These are phyloP conservation scores for Panicum hallii DNA, from an alignment of 202 grass and related monocot species.

Conservation along the genomic window DNA sequence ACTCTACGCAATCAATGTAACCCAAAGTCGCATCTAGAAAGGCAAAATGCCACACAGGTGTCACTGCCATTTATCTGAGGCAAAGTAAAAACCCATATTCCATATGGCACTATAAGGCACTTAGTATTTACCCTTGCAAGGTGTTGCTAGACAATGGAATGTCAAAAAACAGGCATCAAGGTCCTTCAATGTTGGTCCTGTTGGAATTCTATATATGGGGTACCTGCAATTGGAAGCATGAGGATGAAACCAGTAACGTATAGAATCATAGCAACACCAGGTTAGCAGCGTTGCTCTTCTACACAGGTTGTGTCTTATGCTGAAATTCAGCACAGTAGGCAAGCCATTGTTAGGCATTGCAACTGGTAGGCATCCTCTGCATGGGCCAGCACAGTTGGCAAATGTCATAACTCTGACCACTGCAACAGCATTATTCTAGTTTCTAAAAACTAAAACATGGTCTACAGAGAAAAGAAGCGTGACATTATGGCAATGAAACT, in stretches of 20 bases:
- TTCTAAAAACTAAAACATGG: slow-evolving; percentile 35
- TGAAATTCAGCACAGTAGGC: slow-evolving; percentile 64
- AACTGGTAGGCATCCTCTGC: slow-evolving; percentile 70
- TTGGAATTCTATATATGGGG: slow-evolving; percentile 97
- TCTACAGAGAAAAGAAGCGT: slow-evolving; percentile 3
- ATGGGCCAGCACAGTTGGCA: slow-evolving; percentile 61
- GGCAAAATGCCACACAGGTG: not conserved
- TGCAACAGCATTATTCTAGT: slow-evolving; percentile 41
- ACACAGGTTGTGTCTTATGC: slow-evolving; percentile 61
- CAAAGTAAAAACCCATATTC: slow-evolving; percentile 3
- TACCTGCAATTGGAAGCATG: slow-evolving; percentile 83
- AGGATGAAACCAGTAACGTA: slow-evolving; percentile 71
- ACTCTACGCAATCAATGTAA: not conserved
- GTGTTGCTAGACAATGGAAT: slow-evolving; percentile 87
- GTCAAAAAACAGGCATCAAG: slow-evolving; percentile 98
- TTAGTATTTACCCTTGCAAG: slow-evolving; percentile 75
- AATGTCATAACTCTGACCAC: slow-evolving; percentile 58
- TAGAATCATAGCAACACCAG: slow-evolving; percentile 69
- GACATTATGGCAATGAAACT: slow-evolving; percentile 37
- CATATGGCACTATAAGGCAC: slow-evolving; percentile 27
- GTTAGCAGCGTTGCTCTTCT: slow-evolving; percentile 66
- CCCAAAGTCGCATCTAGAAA: slow-evolving; percentile 1
- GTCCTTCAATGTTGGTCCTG: slow-evolving; percentile 88
- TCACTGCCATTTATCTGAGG: not conserved
- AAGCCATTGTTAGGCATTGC: slow-evolving; percentile 66